These are phyloP conservation scores for Pseudophaeomoniella oleicola DNA, from an alignment of 2,329 filamentous ascomycete genomes.

Conservation along the genomic window DNA sequence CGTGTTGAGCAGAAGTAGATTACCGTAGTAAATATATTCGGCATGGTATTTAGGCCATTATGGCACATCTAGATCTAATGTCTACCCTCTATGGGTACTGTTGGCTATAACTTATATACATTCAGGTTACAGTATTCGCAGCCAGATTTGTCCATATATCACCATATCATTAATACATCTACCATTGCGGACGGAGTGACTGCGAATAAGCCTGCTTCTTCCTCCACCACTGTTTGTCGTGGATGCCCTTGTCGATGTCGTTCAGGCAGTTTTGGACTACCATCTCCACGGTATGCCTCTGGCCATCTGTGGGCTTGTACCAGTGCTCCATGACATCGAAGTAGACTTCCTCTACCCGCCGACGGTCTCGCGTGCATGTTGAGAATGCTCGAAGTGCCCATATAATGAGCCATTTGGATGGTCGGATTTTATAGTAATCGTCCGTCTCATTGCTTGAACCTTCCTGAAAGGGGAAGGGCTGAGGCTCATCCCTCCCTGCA, in stretches of 20 bases:
- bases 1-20: no score
- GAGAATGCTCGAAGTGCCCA: background rate
- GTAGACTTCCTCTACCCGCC: background rate
- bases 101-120: no score
- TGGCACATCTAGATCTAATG: no score
- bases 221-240: background rate
- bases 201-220: no score
- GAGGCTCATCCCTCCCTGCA: background rate
- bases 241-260: background rate
- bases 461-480: background rate
- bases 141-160: no score
- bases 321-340: background rate
- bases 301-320: background rate
- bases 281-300: background rate
- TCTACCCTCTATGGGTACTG: no score
- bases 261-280: background rate
- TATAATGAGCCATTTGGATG: background rate
- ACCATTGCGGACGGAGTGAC: no score
- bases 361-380: background rate
- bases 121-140: no score
- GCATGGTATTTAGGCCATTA: no score
- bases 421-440: background rate
- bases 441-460: background rate
- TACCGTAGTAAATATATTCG: no score
- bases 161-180: no score